Conservation (phyloP, 2,329 filamentous ascomycete species). For the Diaporthe velutina region DNA sequence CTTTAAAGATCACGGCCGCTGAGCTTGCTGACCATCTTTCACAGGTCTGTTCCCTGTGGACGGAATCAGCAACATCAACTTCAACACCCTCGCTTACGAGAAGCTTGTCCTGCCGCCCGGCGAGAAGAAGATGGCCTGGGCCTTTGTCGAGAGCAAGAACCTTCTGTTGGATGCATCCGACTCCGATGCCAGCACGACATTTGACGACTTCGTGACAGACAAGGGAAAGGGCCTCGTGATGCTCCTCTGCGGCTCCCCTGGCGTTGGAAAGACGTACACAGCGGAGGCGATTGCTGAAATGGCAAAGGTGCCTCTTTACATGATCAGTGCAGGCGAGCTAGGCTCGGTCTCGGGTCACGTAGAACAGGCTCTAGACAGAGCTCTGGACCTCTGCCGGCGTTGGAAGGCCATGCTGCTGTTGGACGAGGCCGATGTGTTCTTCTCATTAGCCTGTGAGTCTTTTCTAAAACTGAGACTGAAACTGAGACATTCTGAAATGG, state of each 20-base stretch:
- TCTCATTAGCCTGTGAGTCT: too few relatives aligned
- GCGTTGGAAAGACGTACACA: conserved; percentile 30
- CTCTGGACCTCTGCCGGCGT: conserved; percentile 51
- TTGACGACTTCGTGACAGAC: conserved; percentile 41
- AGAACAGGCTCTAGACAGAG: conserved; percentile 49
- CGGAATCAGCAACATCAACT: conserved; percentile 50
- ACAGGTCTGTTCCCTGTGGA: neutral
- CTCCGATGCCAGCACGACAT: neutral
- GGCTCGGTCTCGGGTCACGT: conserved; percentile 50
- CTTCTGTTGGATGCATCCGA: neutral
- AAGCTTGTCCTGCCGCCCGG: conserved; percentile 46
- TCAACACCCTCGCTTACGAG: conserved; percentile 60
- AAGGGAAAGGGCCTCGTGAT: conserved; percentile 40
- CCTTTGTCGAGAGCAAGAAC: conserved; percentile 19
- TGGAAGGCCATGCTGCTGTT: conserved; percentile 59
- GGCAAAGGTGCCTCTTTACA: conserved; percentile 53
- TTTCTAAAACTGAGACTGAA: too few relatives aligned
- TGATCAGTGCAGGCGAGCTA: conserved; percentile 55
- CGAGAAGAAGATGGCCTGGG: conserved; percentile 52
- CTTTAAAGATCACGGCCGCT: too few relatives aligned
- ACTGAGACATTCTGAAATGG: too few relatives aligned
- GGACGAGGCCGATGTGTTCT: conserved; percentile 59
- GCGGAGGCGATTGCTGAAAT: conserved; percentile 52
- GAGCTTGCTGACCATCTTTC: neutral
- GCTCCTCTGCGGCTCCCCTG: conserved; percentile 24